Conservation (phyloP, 257 asterid genomes). For the Solanum chiquidenum region DNA sequence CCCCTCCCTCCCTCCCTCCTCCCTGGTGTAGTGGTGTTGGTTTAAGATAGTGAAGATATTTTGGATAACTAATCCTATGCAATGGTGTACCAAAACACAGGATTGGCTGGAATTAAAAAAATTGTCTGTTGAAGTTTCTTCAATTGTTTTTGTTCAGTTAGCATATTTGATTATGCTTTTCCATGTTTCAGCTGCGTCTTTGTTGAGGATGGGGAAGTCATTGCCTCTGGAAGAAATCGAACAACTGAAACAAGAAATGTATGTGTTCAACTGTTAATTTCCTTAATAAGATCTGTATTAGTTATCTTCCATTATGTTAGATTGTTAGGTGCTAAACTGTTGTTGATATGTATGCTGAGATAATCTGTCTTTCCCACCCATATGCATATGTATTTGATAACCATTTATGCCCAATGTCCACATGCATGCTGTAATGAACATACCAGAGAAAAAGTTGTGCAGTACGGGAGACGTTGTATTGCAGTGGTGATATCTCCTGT, state of each 20-base stretch:
- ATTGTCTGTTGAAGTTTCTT: neutral
- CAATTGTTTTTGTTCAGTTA: neutral
- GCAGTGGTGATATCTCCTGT: neutral
- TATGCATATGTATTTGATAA: neutral
- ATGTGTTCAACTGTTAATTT: neutral
- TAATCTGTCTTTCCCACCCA: neutral
- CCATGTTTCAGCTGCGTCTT: constrained; percentile 43
- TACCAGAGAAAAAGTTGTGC: neutral
- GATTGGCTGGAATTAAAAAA: neutral
- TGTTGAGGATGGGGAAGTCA: constrained; percentile 51
- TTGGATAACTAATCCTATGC: neutral
- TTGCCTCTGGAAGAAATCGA: constrained; percentile 72
- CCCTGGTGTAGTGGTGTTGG: neutral
- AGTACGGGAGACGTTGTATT: neutral
- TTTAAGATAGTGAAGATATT: neutral
- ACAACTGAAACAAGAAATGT: constrained; percentile 71
- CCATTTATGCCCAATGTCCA: neutral
- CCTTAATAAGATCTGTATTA: neutral
- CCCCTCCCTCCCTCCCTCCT: neutral
- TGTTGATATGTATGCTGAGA: neutral
- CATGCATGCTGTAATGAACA: neutral
- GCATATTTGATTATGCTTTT: neutral
- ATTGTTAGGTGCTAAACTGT: neutral
- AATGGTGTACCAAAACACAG: neutral
- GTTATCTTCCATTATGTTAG: neutral